Evolutionary conservation across 129 eudicot genomes (phyloP).

Genomic region (Mikania micrantha): DNA sequence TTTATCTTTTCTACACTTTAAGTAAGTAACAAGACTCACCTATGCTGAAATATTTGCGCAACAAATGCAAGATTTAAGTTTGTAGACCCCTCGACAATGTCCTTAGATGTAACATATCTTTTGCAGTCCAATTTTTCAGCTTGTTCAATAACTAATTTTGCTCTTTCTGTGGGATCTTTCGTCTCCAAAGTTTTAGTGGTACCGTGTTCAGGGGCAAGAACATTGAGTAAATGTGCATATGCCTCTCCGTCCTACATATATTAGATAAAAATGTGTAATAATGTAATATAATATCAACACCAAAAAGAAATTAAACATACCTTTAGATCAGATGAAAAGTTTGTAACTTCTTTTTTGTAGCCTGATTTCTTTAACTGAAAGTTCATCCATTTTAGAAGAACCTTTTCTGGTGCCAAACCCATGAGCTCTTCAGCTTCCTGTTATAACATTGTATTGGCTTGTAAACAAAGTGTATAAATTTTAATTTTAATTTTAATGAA

Average conservation of each 20-base stretch:
- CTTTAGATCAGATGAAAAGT: slow-evolving; percentile 59
- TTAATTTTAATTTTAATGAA: no score
- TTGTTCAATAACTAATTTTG: slow-evolving; percentile 52
- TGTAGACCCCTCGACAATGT: slow-evolving; percentile 62
- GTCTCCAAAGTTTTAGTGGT: slow-evolving; percentile 42
- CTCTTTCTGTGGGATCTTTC: slow-evolving; percentile 58
- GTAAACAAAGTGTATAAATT: not conserved
- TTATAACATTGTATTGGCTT: not conserved
- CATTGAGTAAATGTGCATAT: slow-evolving; percentile 61
- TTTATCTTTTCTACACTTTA: not conserved
- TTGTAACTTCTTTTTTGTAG: slow-evolving; percentile 52
- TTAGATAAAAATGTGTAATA: not conserved
- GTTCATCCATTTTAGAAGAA: slow-evolving; percentile 66
- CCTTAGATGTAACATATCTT: slow-evolving; percentile 54
- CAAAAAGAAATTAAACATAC: slow-evolving; percentile 15
- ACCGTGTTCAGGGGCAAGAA: slow-evolving; percentile 61
- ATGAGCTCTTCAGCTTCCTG: slow-evolving; percentile 69
- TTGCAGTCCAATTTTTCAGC: slow-evolving; percentile 64
- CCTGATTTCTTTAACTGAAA: slow-evolving; percentile 58
- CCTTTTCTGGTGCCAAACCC: slow-evolving; percentile 63
- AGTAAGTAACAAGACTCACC: slow-evolving; percentile 25
- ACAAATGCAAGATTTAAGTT: slow-evolving; percentile 66
- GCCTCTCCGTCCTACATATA: slow-evolving; percentile 57
- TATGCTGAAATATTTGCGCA: slow-evolving; percentile 59
- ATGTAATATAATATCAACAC: not conserved